Conservation (phyloP, 2,329 filamentous ascomycete genomes). For the Incumbomyces delicatus region DNA sequence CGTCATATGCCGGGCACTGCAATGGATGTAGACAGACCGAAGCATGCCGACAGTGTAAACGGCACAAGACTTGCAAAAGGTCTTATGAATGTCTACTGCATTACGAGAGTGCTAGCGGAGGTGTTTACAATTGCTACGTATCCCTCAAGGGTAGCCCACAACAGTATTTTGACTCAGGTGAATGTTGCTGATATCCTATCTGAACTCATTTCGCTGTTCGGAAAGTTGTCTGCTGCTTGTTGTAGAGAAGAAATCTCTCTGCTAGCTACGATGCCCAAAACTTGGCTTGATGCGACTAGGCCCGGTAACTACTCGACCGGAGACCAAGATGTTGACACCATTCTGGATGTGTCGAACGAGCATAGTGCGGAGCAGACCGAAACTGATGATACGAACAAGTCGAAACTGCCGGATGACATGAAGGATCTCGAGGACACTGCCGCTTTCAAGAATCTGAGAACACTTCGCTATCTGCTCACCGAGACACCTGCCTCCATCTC, state of each 20-base stretch:
- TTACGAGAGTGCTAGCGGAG: constrained; percentile 64
- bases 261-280: constrained; percentile 59
- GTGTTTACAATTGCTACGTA: constrained; percentile 59
- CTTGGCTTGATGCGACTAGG: constrained; percentile 41
- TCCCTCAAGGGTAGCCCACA: constrained; percentile 52
- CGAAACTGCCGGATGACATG: constrained; percentile 23
- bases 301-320: constrained; percentile 29
- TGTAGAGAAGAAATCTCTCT: constrained; percentile 78
- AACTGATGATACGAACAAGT: constrained; percentile 16
- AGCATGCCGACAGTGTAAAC: constrained; percentile 36
- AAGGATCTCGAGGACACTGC: constrained; percentile 27
- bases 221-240: constrained; percentile 66
- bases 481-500: constrained; percentile 72
- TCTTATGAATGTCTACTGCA: constrained; percentile 63
- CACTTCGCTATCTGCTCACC: constrained; percentile 65
- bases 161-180: constrained; percentile 59
- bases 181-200: constrained; percentile 80
- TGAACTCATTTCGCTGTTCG: constrained; percentile 62
- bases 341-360: constrained; percentile 18
- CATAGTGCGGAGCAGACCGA: constrained; percentile 13
- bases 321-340: constrained; percentile 33
- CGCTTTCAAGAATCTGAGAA: constrained; percentile 66
- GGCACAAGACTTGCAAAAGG: constrained; percentile 74
- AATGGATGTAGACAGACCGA: constrained; percentile 14
- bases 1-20: constrained; percentile 6